Conservation (phyloP, 345 rosid genomes). For the Noccaea caerulescens region DNA sequence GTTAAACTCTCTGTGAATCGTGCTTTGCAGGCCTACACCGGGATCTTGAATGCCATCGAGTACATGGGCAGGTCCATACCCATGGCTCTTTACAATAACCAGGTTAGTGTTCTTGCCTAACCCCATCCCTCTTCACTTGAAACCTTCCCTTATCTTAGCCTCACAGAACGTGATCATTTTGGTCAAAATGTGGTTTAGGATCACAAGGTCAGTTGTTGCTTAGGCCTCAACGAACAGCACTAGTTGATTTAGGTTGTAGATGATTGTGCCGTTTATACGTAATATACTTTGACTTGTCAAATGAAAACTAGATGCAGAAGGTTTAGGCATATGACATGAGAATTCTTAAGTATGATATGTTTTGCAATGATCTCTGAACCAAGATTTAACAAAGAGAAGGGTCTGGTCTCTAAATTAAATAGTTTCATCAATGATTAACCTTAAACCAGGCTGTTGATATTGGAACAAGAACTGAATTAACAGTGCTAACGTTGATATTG, state of each 20-base stretch:
- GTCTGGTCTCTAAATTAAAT: neutral
- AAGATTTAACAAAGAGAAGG: conserved; percentile 2
- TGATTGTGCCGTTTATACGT: neutral
- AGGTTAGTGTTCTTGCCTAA: conserved; percentile 54
- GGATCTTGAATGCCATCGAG: conserved; percentile 77
- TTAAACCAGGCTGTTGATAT: neutral
- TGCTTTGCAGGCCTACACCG: conserved; percentile 81
- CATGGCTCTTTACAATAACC: conserved; percentile 72
- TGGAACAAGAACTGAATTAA: neutral
- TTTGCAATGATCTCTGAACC: neutral
- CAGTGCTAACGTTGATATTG: conserved; percentile 9
- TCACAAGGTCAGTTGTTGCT: neutral
- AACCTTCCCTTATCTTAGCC: neutral
- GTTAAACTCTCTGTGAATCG: conserved; percentile 14
- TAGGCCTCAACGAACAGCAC: conserved; percentile 9
- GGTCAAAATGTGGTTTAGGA: neutral
- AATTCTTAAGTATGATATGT: conserved; percentile 1
- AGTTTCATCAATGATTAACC: neutral
- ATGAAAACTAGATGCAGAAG: too few relatives aligned
- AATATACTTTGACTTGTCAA: neutral
- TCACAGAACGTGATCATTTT: conserved; percentile 3
- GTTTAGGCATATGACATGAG: neutral
- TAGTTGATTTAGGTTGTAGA: conserved; percentile 24
- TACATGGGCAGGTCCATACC: conserved; percentile 66
- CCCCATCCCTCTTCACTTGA: conserved; percentile 2